These are phyloP conservation scores for Chamaenerion angustifolium DNA, from an alignment of 345 rosid species.

Conservation along the genomic window DNA sequence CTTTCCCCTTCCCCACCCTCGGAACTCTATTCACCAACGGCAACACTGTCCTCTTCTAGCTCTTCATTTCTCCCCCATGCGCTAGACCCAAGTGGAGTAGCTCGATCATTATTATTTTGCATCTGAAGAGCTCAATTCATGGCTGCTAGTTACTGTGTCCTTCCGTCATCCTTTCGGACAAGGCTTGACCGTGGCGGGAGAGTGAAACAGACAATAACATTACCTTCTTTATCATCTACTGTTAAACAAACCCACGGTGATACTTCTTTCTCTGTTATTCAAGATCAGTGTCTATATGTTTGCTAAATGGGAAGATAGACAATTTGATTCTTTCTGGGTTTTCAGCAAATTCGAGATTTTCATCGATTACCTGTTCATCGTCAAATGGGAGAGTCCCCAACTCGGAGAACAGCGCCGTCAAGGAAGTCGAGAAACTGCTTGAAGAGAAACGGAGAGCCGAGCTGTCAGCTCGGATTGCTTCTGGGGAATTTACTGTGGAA, in stretches of 20 bases:
- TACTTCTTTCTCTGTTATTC: too few relatives aligned
- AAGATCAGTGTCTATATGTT: too few relatives aligned
- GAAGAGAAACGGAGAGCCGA: slow-evolving; percentile 65
- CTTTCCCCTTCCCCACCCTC: too few relatives aligned
- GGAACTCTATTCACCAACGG: too few relatives aligned
- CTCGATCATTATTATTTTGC: too few relatives aligned
- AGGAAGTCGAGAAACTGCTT: slow-evolving; percentile 30
- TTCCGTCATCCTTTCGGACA: slow-evolving; percentile 2
- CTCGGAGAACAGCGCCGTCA: slow-evolving; percentile 19
- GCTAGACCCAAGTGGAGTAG: too few relatives aligned
- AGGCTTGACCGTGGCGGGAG: background rate
- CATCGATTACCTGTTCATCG: slow-evolving; percentile 20
- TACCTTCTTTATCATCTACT: too few relatives aligned
- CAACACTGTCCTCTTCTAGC: too few relatives aligned
- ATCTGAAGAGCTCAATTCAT: background rate
- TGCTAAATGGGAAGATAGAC: too few relatives aligned
- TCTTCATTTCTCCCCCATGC: too few relatives aligned
- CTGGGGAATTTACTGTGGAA: slow-evolving; percentile 66
- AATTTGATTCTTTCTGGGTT: background rate
- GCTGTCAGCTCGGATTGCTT: slow-evolving; percentile 66
- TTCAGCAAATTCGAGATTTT: slow-evolving; percentile 12
- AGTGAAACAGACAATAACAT: too few relatives aligned
- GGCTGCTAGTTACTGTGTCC: slow-evolving; percentile 11
- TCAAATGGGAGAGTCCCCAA: slow-evolving; percentile 56
- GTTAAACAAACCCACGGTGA: too few relatives aligned